phyloP scores from a whole-genome alignment of 345 rosid genomes.

The Citrus mangshanensis region DNA sequence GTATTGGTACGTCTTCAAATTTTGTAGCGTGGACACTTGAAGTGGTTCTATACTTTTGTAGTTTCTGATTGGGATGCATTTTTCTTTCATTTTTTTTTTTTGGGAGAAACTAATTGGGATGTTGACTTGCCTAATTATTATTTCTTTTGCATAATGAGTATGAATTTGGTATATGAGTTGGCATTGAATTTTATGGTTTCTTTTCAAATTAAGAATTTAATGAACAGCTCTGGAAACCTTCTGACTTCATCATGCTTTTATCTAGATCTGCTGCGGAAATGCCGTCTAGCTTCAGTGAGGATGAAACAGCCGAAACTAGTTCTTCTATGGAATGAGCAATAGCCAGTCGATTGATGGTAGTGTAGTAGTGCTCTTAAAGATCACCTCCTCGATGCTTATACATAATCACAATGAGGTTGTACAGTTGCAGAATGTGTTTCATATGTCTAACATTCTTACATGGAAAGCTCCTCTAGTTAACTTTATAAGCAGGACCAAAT shows the following conservation, averaged over 20 bases:
- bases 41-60: neutral
- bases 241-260: constrained; percentile 14
- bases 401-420: neutral
- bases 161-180: neutral
- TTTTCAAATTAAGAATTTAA: neutral
- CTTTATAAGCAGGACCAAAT: neutral
- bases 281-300: constrained; percentile 65
- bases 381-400: neutral
- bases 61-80: neutral
- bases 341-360: neutral
- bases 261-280: constrained; percentile 47
- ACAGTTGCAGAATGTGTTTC: constrained; percentile 14
- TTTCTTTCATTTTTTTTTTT: neutral
- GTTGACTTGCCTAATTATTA: neutral
- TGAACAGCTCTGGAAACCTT: neutral
- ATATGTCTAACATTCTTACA: constrained; percentile 8
- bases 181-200: neutral
- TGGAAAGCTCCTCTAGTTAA: constrained; percentile 18
- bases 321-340: constrained; percentile 42
- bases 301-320: constrained; percentile 62
- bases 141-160: neutral
- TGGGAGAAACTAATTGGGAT: neutral
- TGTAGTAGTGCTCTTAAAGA: neutral
- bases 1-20: neutral
- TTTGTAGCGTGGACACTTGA: neutral